Percentiles rank a stretch among this genome's conserved stretches.
Evolutionary conservation across 768 basidiomycete genomes (phyloP).

Genomic region (Xerocomellus dryophilus): DNA sequence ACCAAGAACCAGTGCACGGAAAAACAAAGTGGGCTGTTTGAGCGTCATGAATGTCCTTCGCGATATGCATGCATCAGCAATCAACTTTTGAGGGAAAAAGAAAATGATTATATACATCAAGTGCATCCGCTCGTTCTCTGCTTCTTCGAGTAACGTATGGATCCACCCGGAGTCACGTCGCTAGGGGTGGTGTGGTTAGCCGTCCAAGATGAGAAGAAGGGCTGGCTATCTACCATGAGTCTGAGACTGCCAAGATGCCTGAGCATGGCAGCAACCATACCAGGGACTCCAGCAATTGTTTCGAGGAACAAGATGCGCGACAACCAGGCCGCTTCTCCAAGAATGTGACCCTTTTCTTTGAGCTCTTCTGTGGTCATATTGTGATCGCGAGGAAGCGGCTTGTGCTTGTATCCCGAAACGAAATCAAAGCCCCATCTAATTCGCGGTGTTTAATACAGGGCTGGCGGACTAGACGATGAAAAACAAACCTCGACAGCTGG

Average conservation of each 20-base stretch:
- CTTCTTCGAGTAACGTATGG: conserved; percentile 88
- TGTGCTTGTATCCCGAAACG: conserved; percentile 82
- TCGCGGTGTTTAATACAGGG: conserved; percentile 1
- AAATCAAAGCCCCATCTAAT: conserved; percentile 72
- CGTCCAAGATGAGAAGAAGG: conserved; percentile 2
- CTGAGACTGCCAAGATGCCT: conserved; percentile 88
- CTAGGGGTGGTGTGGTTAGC: conserved; percentile 26
- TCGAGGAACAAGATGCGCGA: conserved; percentile 72
- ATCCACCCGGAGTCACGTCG: conserved; percentile 74
- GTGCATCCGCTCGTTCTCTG: conserved; percentile 97
- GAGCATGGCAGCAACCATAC: conserved; percentile 88
- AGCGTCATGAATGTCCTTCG: conserved; percentile 93
- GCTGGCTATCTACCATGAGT: conserved; percentile 60
- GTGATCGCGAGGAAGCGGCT: conserved; percentile 53
- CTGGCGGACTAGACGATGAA: neutral
- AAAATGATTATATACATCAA: conserved; percentile 53
- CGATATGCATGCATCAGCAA: conserved; percentile 16
- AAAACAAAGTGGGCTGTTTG: conserved; percentile 71
- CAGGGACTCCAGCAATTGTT: conserved; percentile 90
- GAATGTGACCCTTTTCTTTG: conserved; percentile 65
- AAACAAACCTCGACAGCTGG: conserved; percentile 45
- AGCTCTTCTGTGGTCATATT: conserved; percentile 73
- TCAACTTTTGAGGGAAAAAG: conserved; percentile 4
- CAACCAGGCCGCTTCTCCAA: conserved; percentile 78
- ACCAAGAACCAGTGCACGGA: conserved; percentile 80